Percentiles rank a stretch among this genome's conserved stretches.
phyloP scores from a whole-genome alignment of 257 asterid genomes.

The Plantago elongata region DNA sequence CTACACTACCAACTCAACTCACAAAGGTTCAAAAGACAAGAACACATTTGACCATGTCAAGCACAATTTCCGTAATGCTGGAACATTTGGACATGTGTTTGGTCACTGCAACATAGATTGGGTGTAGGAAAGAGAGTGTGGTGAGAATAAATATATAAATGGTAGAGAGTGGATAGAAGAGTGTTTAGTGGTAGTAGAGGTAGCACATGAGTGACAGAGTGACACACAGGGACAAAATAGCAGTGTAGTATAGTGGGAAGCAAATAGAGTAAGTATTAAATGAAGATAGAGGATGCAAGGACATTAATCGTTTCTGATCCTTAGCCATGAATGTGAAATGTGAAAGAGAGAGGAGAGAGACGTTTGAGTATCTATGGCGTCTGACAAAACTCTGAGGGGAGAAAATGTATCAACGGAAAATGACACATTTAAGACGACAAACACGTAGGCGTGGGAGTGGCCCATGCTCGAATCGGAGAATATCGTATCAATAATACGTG shows the following conservation, averaged over 20 bases:
- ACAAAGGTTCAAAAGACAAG: slow-evolving; percentile 8
- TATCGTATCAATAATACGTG: too few species aligned
- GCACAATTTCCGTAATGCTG: slow-evolving; percentile 12
- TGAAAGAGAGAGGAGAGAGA: too few species aligned
- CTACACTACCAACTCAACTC: neutral
- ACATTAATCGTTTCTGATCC: slow-evolving; percentile 27
- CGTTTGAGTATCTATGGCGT: slow-evolving; percentile 2
- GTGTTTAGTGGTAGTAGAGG: slow-evolving; percentile 21
- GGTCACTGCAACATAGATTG: slow-evolving; percentile 6
- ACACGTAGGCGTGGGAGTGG: neutral
- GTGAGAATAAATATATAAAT: slow-evolving; percentile 9
- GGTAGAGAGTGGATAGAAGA: slow-evolving; percentile 30
- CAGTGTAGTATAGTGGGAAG: neutral
- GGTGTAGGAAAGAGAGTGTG: slow-evolving; percentile 7
- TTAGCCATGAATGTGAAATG: slow-evolving; percentile 26
- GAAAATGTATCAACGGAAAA: slow-evolving; percentile 6
- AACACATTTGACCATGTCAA: neutral
- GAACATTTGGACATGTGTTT: neutral
- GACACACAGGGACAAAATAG: neutral
- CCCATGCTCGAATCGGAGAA: neutral
- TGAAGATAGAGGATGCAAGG: slow-evolving; percentile 36
- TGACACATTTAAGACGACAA: slow-evolving; percentile 26
- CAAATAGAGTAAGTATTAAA: slow-evolving; percentile 22
- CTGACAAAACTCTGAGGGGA: slow-evolving; percentile 12
- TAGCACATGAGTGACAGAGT: neutral